A percentile compares a stretch with the other conserved stretches of the same genome.
Evolutionary conservation across 2,329 filamentous ascomycete species (phyloP).

Genomic region (Coleophoma cylindrospora): DNA sequence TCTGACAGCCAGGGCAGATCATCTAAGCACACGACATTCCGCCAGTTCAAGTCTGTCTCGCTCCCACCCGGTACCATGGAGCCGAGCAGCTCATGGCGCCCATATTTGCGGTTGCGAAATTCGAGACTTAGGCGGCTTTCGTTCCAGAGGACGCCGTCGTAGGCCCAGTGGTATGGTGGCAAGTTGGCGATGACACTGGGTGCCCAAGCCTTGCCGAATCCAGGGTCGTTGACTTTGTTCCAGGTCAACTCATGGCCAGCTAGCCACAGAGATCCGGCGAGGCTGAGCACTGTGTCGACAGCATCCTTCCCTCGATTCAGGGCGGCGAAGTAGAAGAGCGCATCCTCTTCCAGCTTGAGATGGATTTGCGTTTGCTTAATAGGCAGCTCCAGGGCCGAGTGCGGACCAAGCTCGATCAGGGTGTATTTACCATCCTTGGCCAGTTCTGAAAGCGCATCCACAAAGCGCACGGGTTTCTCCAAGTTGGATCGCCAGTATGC

Average conservation of each 20-base stretch:
- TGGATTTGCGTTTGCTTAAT: background rate
- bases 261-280: background rate
- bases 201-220: background rate
- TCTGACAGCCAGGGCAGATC: slow-evolving; percentile 40
- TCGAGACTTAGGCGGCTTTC: slow-evolving; percentile 40
- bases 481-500: slow-evolving; percentile 1
- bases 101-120: slow-evolving; percentile 38
- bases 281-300: background rate
- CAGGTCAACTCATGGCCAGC: background rate
- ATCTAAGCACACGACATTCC: background rate
- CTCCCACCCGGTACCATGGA: background rate
- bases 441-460: background rate
- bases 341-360: background rate
- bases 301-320: background rate
- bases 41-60: background rate
- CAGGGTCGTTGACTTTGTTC: background rate
- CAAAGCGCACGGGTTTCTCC: background rate
- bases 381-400: background rate
- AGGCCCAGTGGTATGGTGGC: slow-evolving; percentile 48
- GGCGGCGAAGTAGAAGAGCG: background rate
- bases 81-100: slow-evolving; percentile 45
- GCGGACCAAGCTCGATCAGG: slow-evolving; percentile 1
- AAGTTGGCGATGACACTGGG: slow-evolving; percentile 26
- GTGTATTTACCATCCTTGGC: background rate
- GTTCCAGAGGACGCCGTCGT: slow-evolving; percentile 44